Evolutionary conservation across 352 stramenopile species (phyloP).

Genomic region (Aphanomyces cochlioides): DNA sequence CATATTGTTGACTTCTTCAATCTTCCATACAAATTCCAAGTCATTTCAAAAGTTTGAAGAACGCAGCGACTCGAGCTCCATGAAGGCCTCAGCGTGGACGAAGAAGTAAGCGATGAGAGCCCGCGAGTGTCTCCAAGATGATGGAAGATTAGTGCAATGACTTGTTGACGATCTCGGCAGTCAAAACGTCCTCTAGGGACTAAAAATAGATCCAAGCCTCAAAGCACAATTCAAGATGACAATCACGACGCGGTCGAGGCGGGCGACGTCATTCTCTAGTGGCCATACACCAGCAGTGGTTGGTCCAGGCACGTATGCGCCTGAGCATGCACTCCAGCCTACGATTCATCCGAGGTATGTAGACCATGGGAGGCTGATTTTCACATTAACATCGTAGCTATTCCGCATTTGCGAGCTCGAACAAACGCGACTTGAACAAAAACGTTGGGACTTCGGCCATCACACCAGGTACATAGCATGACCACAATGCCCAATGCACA

Average conservation of each 20-base stretch:
- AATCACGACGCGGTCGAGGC: conserved; percentile 76
- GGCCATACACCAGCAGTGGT: conserved; percentile 49
- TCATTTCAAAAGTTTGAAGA: too few relatives aligned
- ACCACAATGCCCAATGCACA: not conserved
- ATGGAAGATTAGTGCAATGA: too few relatives aligned
- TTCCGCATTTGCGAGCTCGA: conserved; percentile 64
- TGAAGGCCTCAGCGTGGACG: too few relatives aligned
- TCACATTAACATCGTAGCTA: conserved; percentile 30
- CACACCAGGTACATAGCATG: conserved; percentile 39
- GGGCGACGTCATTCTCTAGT: conserved; percentile 53
- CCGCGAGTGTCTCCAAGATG: too few relatives aligned
- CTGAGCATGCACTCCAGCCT: conserved; percentile 33
- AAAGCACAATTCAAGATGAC: conserved; percentile 40
- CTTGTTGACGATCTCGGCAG: too few relatives aligned
- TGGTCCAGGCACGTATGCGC: conserved; percentile 60
- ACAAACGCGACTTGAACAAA: conserved; percentile 71
- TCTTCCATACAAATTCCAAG: too few relatives aligned
- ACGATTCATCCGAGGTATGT: conserved; percentile 53
- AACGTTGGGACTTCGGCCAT: conserved; percentile 76
- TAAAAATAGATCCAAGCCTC: too few relatives aligned
- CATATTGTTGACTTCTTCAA: too few relatives aligned
- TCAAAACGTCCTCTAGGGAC: too few relatives aligned
- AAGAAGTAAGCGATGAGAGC: too few relatives aligned
- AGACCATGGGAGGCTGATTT: conserved; percentile 36
- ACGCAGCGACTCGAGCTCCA: not conserved